Conservation (phyloP, 257 asterid species). For the Buddleja alternifolia region DNA sequence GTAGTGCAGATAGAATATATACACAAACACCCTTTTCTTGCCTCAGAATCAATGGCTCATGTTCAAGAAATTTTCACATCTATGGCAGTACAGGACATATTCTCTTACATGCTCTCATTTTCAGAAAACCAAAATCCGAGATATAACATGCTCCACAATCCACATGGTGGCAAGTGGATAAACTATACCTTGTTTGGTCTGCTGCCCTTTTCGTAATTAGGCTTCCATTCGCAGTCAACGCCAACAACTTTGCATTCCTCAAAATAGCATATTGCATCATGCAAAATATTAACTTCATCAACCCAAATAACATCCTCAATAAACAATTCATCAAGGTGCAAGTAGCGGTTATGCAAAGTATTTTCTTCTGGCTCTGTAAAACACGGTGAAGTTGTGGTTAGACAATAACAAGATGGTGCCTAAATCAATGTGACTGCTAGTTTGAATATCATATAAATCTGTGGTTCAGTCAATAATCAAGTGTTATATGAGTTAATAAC, state of each 20-base stretch:
- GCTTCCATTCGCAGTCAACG: slow-evolving; percentile 97
- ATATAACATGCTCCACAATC: slow-evolving; percentile 8
- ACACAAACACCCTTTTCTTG: neutral
- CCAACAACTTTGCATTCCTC: slow-evolving; percentile 86
- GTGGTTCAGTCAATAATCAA: slow-evolving; percentile 1
- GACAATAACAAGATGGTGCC: neutral
- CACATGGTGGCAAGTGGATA: slow-evolving; percentile 18
- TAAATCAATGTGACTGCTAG: neutral
- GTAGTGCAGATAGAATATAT: slow-evolving; percentile 3
- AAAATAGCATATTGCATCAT: slow-evolving; percentile 60
- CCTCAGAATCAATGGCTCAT: slow-evolving; percentile 18
- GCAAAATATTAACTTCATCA: slow-evolving; percentile 61
- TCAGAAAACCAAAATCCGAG: slow-evolving; percentile 2
- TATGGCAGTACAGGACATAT: neutral
- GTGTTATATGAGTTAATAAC: neutral
- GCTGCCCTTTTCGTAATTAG: slow-evolving; percentile 81
- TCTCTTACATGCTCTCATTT: neutral
- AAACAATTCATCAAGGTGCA: slow-evolving; percentile 71
- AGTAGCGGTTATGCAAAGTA: slow-evolving; percentile 46
- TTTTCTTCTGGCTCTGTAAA: slow-evolving; percentile 58
- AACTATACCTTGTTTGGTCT: slow-evolving; percentile 65
- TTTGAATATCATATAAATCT: neutral
- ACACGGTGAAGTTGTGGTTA: slow-evolving; percentile 17
- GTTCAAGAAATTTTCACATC: slow-evolving; percentile 1
- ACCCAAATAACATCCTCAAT: slow-evolving; percentile 86